Percentiles rank a stretch among this genome's conserved stretches.
These are phyloP conservation scores for Boechera divaricarpa DNA, from an alignment of 345 rosid species.

Conservation along the genomic window DNA sequence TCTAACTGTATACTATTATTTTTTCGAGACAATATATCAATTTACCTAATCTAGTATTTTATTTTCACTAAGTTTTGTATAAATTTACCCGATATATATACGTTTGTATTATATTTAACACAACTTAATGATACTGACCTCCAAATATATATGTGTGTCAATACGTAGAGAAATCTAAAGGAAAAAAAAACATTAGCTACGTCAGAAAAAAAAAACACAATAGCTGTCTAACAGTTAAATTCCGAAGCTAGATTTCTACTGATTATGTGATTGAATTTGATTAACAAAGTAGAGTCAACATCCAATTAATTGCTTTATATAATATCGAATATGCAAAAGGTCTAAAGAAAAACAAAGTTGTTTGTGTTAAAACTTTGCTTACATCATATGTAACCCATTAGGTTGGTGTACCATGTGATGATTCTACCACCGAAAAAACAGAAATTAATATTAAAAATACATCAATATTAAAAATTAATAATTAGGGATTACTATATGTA, in stretches of 20 bases:
- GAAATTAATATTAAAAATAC: neutral
- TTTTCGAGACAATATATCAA: slow-evolving; percentile 9
- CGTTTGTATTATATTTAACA: slow-evolving; percentile 5
- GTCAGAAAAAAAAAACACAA: neutral
- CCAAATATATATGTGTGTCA: neutral
- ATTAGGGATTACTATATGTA: neutral
- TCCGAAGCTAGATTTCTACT: neutral
- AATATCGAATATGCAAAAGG: slow-evolving; percentile 20
- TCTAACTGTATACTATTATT: slow-evolving; percentile 24
- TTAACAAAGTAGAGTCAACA: slow-evolving; percentile 32
- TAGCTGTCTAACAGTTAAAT: slow-evolving; percentile 18
- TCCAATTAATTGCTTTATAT: slow-evolving; percentile 17
- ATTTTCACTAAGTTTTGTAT: slow-evolving; percentile 20
- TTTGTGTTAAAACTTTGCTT: slow-evolving; percentile 20
- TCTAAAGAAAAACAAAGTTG: slow-evolving; percentile 27
- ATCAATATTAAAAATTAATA: neutral
- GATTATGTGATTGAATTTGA: slow-evolving; percentile 9
- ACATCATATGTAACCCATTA: slow-evolving; percentile 45
- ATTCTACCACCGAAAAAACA: slow-evolving; percentile 37
- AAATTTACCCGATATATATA: neutral
- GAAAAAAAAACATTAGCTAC: neutral
- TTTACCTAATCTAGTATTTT: neutral
- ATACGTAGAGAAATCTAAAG: slow-evolving; percentile 17
- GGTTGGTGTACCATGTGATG: slow-evolving; percentile 45
- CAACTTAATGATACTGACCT: slow-evolving; percentile 10